Conservation (phyloP, 192 early-diverging fungal genomes). For the Backusella morwellensis region DNA sequence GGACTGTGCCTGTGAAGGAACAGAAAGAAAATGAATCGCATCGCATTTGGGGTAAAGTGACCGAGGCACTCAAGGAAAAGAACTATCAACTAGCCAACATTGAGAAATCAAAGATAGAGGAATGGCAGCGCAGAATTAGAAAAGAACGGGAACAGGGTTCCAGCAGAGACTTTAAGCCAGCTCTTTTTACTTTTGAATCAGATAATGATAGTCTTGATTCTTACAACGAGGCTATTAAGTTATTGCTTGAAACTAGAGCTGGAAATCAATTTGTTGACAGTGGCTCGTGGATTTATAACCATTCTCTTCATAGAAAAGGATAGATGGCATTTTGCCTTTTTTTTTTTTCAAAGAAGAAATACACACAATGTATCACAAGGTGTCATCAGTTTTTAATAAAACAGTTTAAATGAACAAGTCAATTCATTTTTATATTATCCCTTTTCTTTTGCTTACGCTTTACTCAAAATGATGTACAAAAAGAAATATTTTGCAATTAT, state of each 20-base stretch:
- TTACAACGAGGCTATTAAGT: neutral
- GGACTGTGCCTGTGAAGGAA: constrained; percentile 54
- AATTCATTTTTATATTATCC: too few relatives aligned
- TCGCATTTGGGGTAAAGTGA: constrained; percentile 63
- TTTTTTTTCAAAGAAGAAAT: neutral
- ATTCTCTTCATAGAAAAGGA: constrained; percentile 24
- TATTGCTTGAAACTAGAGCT: neutral
- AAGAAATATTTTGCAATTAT: too few relatives aligned
- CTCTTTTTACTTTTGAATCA: constrained; percentile 23
- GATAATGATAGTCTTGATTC: constrained; percentile 4
- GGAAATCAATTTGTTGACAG: constrained; percentile 19
- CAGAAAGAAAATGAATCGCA: constrained; percentile 67
- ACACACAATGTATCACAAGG: too few relatives aligned
- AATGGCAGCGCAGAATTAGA: constrained; percentile 57
- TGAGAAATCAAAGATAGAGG: constrained; percentile 71
- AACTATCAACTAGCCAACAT: constrained; percentile 63
- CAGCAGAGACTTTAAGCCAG: constrained; percentile 35
- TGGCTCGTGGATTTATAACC: constrained; percentile 30
- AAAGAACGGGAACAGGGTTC: constrained; percentile 51
- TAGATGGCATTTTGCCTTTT: neutral
- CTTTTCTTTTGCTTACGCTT: too few relatives aligned
- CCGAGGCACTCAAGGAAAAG: constrained; percentile 59
- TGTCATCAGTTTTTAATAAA: too few relatives aligned
- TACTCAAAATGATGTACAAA: too few relatives aligned
- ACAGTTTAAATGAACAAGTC: too few relatives aligned